A percentile compares a stretch with the other conserved stretches of the same genome.
phyloP scores from a whole-genome alignment of 768 basidiomycete species.

The Symmetrospora coprosmae region DNA sequence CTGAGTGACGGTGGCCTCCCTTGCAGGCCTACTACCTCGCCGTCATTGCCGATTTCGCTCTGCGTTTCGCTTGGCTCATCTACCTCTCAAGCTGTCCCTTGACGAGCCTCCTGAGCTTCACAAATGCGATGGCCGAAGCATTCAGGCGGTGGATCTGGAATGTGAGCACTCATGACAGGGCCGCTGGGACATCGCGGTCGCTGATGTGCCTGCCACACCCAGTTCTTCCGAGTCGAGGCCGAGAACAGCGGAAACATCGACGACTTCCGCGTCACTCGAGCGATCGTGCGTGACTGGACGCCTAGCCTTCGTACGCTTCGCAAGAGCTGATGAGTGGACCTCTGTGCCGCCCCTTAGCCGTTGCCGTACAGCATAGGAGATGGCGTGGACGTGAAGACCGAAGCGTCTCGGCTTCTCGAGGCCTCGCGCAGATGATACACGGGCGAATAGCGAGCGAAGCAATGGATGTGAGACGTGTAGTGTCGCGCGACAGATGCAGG shows the following conservation, averaged over 20 bases:
- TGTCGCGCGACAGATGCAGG: no score
- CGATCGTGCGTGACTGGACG: not conserved
- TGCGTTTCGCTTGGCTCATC: constrained; percentile 7
- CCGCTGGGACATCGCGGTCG: not conserved
- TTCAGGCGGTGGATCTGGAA: constrained; percentile 6
- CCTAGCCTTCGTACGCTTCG: no score
- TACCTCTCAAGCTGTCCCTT: not conserved
- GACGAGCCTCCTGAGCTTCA: not conserved
- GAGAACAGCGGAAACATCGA: constrained; percentile 11
- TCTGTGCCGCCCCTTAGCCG: no score
- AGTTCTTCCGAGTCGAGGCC: constrained; percentile 7
- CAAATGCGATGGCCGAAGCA: not conserved
- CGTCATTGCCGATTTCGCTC: not conserved
- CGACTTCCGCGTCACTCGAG: not conserved
- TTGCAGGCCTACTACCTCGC: constrained; percentile 4
- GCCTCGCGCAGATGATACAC: no score
- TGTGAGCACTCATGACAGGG: not conserved
- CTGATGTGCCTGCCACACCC: not conserved
- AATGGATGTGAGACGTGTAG: no score
- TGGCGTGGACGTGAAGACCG: no score
- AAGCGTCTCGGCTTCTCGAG: no score
- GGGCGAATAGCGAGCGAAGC: no score
- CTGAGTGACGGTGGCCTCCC: no score
- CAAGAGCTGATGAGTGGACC: no score
- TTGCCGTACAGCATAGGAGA: no score